Conservation (phyloP, 179 eudicot species). For the Monotropa hypopitys region DNA sequence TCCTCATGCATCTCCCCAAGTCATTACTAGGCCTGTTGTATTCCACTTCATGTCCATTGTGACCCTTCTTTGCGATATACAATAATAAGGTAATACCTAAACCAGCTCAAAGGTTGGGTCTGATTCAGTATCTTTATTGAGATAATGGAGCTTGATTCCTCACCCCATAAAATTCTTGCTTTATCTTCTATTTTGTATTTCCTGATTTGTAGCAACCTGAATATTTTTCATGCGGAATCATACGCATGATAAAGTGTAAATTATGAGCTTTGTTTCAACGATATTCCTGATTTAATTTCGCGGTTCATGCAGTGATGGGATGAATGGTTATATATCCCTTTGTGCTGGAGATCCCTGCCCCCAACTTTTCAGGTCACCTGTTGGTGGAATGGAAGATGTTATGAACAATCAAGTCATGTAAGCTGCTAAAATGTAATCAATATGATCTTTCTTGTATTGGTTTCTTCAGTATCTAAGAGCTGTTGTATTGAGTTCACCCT, state of each 20-base stretch:
- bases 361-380: slow-evolving; percentile 78
- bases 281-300: slow-evolving; percentile 35
- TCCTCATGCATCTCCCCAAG: neutral
- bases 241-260: neutral
- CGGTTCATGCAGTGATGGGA: slow-evolving; percentile 76
- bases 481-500: slow-evolving; percentile 9
- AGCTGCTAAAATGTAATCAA: slow-evolving; percentile 17
- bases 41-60: neutral
- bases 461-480: neutral
- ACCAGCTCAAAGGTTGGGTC: neutral
- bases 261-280: slow-evolving; percentile 3
- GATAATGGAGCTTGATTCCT: neutral
- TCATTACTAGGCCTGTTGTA: neutral
- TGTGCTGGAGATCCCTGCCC: slow-evolving; percentile 96
- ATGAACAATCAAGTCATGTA: slow-evolving; percentile 87
- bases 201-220: slow-evolving; percentile 1
- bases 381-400: slow-evolving; percentile 70
- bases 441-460: neutral
- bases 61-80: too few species aligned
- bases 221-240: neutral
- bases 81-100: neutral
- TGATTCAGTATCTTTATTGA: neutral
- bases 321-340: slow-evolving; percentile 90
- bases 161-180: neutral
- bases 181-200: neutral